Base-by-base conservation (phyloP, 2,329 filamentous ascomycete species). In the Venturia pyrina region DNA sequence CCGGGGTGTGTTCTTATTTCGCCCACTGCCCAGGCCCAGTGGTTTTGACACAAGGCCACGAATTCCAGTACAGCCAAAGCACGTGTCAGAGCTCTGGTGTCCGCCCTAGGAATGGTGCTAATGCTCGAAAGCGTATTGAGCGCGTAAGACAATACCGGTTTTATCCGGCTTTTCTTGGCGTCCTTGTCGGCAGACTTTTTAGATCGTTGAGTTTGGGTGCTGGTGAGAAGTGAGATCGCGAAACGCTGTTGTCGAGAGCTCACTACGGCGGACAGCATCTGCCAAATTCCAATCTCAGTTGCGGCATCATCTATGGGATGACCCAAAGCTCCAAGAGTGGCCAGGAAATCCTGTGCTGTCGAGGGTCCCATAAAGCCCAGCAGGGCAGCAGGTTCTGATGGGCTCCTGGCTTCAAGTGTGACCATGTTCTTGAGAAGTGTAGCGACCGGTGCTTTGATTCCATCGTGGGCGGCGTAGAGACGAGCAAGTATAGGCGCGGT, bases 221-320 rank as follows among this genome's bases (percentile, higher is more conserved):
- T 95, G 7, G 92, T 97, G 48, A 98, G 85, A 10, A 99, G 82
- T 73, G 93, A 96, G 68, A 96, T 91, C 0, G 93, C 91, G 79
- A 99, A 90, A 90, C 93, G 98, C 73, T 96, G 93, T 74, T 99
- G 95, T 68, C 91, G 88, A 73, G 91, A 93, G 69, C 89, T 89
- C 67, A 99, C 85, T 60, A 98, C 88, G 3, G 89, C 87, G 2
- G 93, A 90, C 64, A 98, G 86, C 72, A 99, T 87, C 66, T 85
- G 86, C 95, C 93, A 99, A 24, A 91, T 88, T 8, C 82, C 81
- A 53, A 85, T 83, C 50, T 89, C 85, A 65, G 91, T 85, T 6
- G 81, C 75, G 1, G 83, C 77, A 70, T 91, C 82, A 64, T 84
- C 81, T 66, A 95, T 84, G 3, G 93, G 91, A 69, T 86, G 87